Evolutionary conservation across 1,284 basidiomycete genomes (phyloP), one percentile per base, ranked within the genome.

Genomic region (Apiotrichum sp.): DNA sequence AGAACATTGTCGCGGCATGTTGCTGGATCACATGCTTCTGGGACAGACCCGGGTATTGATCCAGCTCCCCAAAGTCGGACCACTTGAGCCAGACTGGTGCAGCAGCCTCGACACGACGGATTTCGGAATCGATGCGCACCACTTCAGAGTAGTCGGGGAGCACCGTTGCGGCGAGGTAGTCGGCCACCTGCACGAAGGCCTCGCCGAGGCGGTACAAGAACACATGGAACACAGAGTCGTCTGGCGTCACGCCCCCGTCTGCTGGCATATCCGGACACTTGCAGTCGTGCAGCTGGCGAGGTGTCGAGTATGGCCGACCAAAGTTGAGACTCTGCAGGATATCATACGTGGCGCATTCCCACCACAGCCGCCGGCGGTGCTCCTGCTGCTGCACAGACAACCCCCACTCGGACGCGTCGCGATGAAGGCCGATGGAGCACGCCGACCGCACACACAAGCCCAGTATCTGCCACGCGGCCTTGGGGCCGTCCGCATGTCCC

Each of bases 291-390:
- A 65, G 55, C 48, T 64, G 61, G 10, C 49, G 38, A 22, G 62
- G 62, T 34, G 53, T 56, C 29, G 59, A 56, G 50, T 65, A 65
- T 14, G 64, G 64, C 8, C 64, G 64, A 5, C 64, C 64, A 53
- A 64, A 65, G 56, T 65, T 65, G 48, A 65, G 60, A n/a, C 53
- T 57, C 45, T 64, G 64, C 13, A 65, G 50, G 9, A 63, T 52
- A 32, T 65, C 64, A 42, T 65, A 65, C 1, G 58, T 59, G 13
- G 54, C n/a, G 11, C 56, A 53, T 36, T 64, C 62, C 58, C 58
- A 64, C 62, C 60, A 64, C n/a, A 61, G 52, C 8, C 52, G 45
- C 4, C 56, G 48, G 4, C 58, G 52, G n/a, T 50, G 51, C n/a
- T 55, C 56, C 39, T 58, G 52, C 50, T 62, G 57, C 44, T 62